A percentile compares a stretch with the other conserved stretches of the same genome.
Evolutionary conservation across 2,329 filamentous ascomycete species (phyloP).

Genomic region (Botryosphaeria dothidea): DNA sequence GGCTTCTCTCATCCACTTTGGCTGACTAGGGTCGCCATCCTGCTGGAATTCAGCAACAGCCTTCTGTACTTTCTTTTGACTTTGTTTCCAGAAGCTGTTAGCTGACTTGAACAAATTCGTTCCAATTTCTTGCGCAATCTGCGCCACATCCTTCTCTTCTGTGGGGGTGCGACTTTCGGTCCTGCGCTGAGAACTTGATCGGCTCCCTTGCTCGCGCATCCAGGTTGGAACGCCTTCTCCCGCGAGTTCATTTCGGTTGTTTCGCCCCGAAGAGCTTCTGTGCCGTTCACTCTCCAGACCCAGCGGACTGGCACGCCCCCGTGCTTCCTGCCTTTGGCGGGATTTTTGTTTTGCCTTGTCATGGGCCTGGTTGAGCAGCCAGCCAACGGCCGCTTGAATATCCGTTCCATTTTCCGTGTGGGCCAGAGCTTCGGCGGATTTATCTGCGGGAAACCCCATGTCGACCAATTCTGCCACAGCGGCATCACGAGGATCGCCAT

Average conservation of each 20-base stretch:
- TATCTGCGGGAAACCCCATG: conserved; percentile 88
- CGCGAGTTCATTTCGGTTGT: conserved; percentile 19
- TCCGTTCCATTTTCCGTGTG: conserved; percentile 79
- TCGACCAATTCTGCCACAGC: conserved; percentile 88
- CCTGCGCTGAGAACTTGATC: conserved; percentile 49
- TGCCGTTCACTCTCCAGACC: conserved; percentile 19
- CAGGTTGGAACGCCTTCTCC: conserved; percentile 53
- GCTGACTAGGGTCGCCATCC: conserved; percentile 75
- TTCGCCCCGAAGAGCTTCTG: conserved; percentile 29
- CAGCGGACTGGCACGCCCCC: conserved; percentile 29
- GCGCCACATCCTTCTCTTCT: conserved; percentile 71
- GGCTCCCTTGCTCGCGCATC: conserved; percentile 61
- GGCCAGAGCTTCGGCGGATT: conserved; percentile 75
- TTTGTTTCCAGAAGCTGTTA: conserved; percentile 91
- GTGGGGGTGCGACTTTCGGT: conserved; percentile 59
- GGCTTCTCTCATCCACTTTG: conserved; percentile 91
- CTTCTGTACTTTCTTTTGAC: conserved; percentile 89
- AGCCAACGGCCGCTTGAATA: conserved; percentile 83
- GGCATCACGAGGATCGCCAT: conserved; percentile 63
- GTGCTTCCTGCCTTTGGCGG: conserved; percentile 34
- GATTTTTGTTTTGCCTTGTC: conserved; percentile 74
- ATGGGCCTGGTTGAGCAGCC: conserved; percentile 89
- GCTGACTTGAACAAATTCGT: conserved; percentile 88
- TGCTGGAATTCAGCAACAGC: conserved; percentile 82
- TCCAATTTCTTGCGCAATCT: conserved; percentile 79